phyloP scores from a whole-genome alignment of 2,329 filamentous ascomycete genomes.

The Fulvia fulva region DNA sequence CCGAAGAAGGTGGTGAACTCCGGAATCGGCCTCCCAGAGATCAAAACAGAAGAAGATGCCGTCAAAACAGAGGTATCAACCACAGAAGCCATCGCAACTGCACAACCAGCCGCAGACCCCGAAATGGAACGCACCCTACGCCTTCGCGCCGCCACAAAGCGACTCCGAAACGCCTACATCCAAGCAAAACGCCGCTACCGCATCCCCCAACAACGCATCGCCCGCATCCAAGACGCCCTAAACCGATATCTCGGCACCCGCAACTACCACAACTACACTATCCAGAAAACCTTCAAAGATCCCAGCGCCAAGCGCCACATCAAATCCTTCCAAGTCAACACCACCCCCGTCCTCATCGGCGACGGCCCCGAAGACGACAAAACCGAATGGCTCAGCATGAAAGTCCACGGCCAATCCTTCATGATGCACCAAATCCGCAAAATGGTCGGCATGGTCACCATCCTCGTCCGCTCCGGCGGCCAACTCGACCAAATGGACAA shows the following conservation, averaged over 20 bases:
- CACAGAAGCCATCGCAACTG: background rate
- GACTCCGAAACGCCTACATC: constrained; percentile 75
- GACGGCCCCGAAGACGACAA: constrained; percentile 44
- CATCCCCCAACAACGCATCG: constrained; percentile 66
- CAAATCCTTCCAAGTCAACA: constrained; percentile 80
- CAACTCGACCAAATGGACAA: constrained; percentile 64
- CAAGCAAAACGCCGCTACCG: constrained; percentile 81
- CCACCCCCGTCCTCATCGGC: constrained; percentile 50
- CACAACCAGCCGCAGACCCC: constrained; percentile 1
- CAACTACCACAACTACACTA: constrained; percentile 97
- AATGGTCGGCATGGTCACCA: constrained; percentile 90
- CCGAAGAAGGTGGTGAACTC: background rate
- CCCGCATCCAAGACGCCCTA: constrained; percentile 71
- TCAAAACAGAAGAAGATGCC: background rate
- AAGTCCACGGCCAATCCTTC: constrained; percentile 96
- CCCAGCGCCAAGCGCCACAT: constrained; percentile 85
- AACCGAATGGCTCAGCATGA: constrained; percentile 92
- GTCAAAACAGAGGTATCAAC: background rate
- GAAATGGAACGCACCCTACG: constrained; percentile 27
- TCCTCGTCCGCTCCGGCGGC: constrained; percentile 81
- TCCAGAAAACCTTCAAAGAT: constrained; percentile 78
- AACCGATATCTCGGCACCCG: constrained; percentile 74
- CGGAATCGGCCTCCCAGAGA: background rate
- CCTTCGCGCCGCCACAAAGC: constrained; percentile 44
- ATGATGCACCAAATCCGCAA: constrained; percentile 99